Percentiles rank a stretch among this genome's conserved stretches.
phyloP scores from a whole-genome alignment of 768 basidiomycete species.

The Postia placenta region DNA sequence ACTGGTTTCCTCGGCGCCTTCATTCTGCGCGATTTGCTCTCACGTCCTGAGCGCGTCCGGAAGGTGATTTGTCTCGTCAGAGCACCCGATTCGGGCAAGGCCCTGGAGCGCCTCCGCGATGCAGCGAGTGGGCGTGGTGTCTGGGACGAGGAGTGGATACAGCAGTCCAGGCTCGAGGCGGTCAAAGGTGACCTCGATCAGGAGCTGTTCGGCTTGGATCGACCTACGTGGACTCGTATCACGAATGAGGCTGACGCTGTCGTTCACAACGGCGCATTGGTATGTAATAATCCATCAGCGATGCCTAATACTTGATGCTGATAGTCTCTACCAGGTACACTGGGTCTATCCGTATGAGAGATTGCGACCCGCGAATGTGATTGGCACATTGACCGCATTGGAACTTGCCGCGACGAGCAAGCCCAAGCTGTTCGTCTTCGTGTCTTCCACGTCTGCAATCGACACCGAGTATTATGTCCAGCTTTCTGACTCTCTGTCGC shows the following conservation, averaged over 20 bases:
- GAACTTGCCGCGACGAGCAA: constrained; percentile 69
- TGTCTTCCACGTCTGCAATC: constrained; percentile 93
- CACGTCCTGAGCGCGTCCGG: constrained; percentile 50
- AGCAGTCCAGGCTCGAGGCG: constrained; percentile 61
- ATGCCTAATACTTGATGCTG: background rate
- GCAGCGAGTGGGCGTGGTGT: constrained; percentile 73
- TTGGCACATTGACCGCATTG: constrained; percentile 81
- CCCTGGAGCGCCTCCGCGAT: constrained; percentile 62
- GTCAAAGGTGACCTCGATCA: constrained; percentile 80
- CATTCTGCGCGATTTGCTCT: constrained; percentile 75
- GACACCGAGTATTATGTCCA: constrained; percentile 89
- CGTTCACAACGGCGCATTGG: constrained; percentile 95
- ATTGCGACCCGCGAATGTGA: constrained; percentile 87
- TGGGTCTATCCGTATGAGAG: constrained; percentile 99
- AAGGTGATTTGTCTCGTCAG: constrained; percentile 95
- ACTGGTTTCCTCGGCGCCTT: constrained; percentile 97
- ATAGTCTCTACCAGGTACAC: constrained; percentile 59
- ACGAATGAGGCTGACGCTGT: constrained; percentile 73
- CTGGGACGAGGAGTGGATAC: constrained; percentile 85
- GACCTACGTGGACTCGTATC: constrained; percentile 59
- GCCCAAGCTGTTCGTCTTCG: constrained; percentile 80
- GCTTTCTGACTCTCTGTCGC: constrained; percentile 66
- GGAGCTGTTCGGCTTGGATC: constrained; percentile 66
- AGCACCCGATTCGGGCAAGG: constrained; percentile 55
- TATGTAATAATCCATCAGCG: constrained; percentile 33